Base-by-base conservation (phyloP, 768 basidiomycete species). In the Tulasnella sp. region DNA sequence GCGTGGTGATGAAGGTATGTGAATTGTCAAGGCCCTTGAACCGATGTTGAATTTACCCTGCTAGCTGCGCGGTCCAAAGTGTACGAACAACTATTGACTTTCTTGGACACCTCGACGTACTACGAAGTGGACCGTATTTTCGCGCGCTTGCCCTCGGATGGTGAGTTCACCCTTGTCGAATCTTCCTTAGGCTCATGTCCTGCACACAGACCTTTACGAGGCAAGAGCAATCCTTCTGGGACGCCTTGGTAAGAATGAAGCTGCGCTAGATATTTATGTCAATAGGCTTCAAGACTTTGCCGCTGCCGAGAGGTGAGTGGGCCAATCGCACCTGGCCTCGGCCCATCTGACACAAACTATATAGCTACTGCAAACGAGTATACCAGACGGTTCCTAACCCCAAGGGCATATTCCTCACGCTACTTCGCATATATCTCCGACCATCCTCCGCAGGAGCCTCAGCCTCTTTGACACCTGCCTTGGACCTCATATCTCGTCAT, bases 241-340 rank as follows among this genome's bases (percentile, higher is more conserved):
- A 8, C 77, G 86, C 42, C 75, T 97, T 59, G 90, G 86, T 1
- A 81, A 88, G 53, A 94, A 98, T 60, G 90, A 96, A 60, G 88
- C 84, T 60, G 92, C 94, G 0, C 77, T 98, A n/a, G 89, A 93
- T 65, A 77, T 94, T 12, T 99, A 98, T 67, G 91, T 93, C 5
- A 85, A 97, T 65, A 80, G 82, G 34, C 73, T 98, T 31, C 77
- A 82, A 36, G 85, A 93, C 65, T 90, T 84, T 67, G 60, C 70
- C 25, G 90, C 90, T 61, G 96, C 96, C 0, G 96, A 98, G 72
- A 81, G 86, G 89, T 93, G 64, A 61, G 83, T 67, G 1, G 8
- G 12, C 2, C 2, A 2, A 8, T 27, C 23, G 8, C 15, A 43
- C 29, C 32, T 35, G 2, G 52, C 57, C 12, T 12, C 14, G 19